Evolutionary conservation across 1,284 basidiomycete species (phyloP).

Genomic region (Fomitopsis schrenkii): DNA sequence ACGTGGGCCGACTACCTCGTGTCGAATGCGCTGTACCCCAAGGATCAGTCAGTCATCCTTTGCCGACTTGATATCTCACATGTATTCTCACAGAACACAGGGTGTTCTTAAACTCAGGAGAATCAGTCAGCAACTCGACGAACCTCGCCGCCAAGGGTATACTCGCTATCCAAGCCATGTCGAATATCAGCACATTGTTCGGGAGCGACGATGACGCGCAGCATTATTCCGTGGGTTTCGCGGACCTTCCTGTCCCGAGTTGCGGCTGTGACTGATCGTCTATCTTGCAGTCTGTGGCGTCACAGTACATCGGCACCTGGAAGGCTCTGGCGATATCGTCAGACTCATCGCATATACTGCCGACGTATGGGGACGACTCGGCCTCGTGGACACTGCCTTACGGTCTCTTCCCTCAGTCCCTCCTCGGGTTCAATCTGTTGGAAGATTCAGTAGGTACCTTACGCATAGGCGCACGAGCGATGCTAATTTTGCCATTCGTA

Average conservation of each 20-base stretch:
- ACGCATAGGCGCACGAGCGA: background rate
- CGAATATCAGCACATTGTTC: conserved; percentile 38
- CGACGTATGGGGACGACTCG: background rate
- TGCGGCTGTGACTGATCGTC: background rate
- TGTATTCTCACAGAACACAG: conserved; percentile 47
- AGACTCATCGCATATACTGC: background rate
- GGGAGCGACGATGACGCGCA: conserved; percentile 1
- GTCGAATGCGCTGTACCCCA: conserved; percentile 50
- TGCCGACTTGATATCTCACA: background rate
- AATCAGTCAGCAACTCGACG: conserved; percentile 57
- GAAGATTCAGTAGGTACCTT: background rate
- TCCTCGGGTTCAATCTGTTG: background rate
- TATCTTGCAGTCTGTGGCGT: background rate
- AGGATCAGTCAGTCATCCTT: conserved; percentile 37
- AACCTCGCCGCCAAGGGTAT: conserved; percentile 74
- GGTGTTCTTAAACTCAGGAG: conserved; percentile 46
- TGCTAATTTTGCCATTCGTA: background rate
- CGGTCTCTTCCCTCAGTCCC: background rate
- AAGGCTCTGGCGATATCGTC: background rate
- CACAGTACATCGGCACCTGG: background rate
- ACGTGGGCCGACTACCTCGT: conserved; percentile 68
- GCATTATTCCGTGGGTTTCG: background rate
- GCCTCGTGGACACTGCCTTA: background rate
- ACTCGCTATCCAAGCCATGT: conserved; percentile 64
- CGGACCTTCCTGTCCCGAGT: background rate